phyloP scores from a whole-genome alignment of 2,329 filamentous ascomycete genomes.

The Lachnellula arida region DNA sequence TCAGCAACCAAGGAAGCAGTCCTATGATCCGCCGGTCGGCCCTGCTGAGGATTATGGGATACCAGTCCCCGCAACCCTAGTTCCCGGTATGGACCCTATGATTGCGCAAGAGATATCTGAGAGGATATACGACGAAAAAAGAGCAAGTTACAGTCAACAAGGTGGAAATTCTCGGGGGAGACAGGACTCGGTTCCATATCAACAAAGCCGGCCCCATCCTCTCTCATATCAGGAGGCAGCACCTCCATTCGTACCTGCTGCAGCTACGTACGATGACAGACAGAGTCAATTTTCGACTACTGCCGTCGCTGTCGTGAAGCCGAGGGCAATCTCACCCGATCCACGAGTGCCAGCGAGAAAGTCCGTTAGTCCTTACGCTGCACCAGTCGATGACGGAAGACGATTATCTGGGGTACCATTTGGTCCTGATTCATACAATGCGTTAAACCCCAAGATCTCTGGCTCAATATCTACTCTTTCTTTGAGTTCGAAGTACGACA shows the following conservation, averaged over 20 bases:
- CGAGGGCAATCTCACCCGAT: conserved; percentile 26
- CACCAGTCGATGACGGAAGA: conserved; percentile 41
- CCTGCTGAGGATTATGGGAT: conserved; percentile 36
- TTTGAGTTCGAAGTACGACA: conserved; percentile 27
- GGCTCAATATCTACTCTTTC: conserved; percentile 32
- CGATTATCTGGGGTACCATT: conserved; percentile 62
- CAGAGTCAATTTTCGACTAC: conserved; percentile 24
- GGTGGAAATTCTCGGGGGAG: conserved; percentile 37
- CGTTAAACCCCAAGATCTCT: conserved; percentile 55
- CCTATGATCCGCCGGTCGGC: conserved; percentile 11
- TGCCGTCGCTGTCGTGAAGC: conserved; percentile 30
- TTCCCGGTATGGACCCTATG: conserved; percentile 55
- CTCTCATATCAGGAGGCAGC: conserved; percentile 25
- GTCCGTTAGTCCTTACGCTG: conserved; percentile 68
- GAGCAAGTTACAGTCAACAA: conserved; percentile 41
- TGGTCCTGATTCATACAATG: conserved; percentile 70
- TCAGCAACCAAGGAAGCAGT: conserved; percentile 21
- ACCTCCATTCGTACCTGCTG: conserved; percentile 21
- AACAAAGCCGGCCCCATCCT: conserved; percentile 21
- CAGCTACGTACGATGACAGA: conserved; percentile 26
- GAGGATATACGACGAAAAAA: conserved; percentile 52
- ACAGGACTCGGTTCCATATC: conserved; percentile 24
- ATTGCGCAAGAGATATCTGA: conserved; percentile 54
- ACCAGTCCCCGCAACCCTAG: conserved; percentile 51
- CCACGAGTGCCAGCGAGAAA: conserved; percentile 53